Evolutionary conservation across 495 filamentous ascomycete genomes (phyloP), one percentile per base, ranked within the genome.

Genomic region (Penicillium canescens): DNA sequence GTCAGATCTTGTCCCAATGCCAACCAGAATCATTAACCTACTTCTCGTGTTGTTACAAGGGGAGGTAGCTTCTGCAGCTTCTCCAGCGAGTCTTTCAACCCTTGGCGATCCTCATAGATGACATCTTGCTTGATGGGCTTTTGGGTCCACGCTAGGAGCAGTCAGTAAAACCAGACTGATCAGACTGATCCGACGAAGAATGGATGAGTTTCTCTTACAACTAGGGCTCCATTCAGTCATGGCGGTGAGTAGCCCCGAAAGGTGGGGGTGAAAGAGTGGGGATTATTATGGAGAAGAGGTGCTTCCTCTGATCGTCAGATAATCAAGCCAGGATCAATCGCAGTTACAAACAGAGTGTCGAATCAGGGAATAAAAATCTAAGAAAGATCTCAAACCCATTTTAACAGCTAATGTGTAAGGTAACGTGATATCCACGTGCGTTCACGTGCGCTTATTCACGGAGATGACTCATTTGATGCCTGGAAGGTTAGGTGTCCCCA

Each of bases 71-170:
- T 81, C 54, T 85, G 74, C 40, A 98, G 79, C 71, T 96, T 90
- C 1, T 70, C 60, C 1, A 91, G 68, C 12, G 91, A 82, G 24
- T 81, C 81, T 46, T 82, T 70, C 18, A 96, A 78, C 7, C 79
- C 82, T 4, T 76, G 61, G 8, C 70, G 69, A 71, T 96, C 86
- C 12, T 85, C 78, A 60, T 98, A 98, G 42, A 83, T 72, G 36
- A 96, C 91, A 56, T 84, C 84, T 72, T 98, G 94, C 66, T 93
- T 92, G 72, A 96, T 92, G 9, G 94, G 91, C 64, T 96, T 96
- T 12, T 84, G 80, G 39, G 83, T 82, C 94, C 94, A 98, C 31
- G 94, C 92, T 75, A 28, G 5, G 55, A 13, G 33, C 3, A 40
- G n/a, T 50, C 13, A 47, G 47, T 42, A 4, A 9, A 24, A 37